These are phyloP conservation scores for Backusella psychrophila DNA, from an alignment of 192 early-diverging fungal species.

Conservation along the genomic window DNA sequence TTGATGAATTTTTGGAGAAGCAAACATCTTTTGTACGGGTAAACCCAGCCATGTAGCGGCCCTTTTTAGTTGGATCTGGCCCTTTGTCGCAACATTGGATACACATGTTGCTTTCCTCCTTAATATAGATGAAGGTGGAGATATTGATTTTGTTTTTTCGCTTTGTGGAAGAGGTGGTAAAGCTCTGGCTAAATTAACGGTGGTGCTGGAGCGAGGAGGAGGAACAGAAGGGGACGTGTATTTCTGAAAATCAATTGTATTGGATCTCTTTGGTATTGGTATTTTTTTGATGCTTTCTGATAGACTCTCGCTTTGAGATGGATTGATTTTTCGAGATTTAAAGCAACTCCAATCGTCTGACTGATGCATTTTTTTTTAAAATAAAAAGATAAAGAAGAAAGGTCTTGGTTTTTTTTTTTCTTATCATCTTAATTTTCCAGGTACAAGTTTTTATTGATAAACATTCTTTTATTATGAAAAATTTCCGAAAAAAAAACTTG, in stretches of 20 bases:
- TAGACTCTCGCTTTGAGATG: background rate
- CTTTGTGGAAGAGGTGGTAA: background rate
- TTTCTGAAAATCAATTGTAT: background rate
- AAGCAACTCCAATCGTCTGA: background rate
- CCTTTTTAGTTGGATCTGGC: constrained; percentile 8
- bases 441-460: constrained; percentile 2
- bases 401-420: background rate
- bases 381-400: background rate
- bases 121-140: background rate
- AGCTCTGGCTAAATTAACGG: background rate
- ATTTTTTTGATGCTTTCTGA: background rate
- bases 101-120: background rate
- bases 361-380: background rate
- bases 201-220: background rate
- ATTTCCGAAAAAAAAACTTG: background rate
- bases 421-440: background rate
- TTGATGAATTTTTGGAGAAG: background rate
- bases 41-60: constrained; percentile 7
- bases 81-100: background rate
- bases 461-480: background rate
- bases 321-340: background rate
- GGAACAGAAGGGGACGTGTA: background rate
- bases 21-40: background rate
- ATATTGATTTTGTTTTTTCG: background rate
- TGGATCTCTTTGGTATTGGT: background rate